A percentile compares a stretch with the other conserved stretches of the same genome.
These are phyloP conservation scores for Xylariaceae sp. DNA, from an alignment of 2,329 filamentous ascomycete species.

Conservation along the genomic window DNA sequence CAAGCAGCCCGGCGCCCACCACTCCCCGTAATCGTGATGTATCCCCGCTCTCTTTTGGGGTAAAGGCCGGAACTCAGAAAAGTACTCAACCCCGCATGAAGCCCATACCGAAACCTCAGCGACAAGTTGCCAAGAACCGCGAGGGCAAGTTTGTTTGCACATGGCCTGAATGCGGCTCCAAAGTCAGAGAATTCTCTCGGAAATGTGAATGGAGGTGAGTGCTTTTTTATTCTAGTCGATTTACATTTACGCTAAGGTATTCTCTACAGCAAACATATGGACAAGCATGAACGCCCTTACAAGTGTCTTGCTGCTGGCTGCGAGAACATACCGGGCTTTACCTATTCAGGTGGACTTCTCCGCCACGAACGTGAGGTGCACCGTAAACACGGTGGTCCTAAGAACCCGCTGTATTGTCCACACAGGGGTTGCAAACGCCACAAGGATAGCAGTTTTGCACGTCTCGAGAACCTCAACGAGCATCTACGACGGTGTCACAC, in stretches of 20 bases:
- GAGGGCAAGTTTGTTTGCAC: constrained; percentile 77
- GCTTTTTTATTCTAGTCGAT: background rate
- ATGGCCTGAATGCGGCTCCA: constrained; percentile 63
- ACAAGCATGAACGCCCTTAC: constrained; percentile 93
- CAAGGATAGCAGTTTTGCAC: constrained; percentile 79
- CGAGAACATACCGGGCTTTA: constrained; percentile 89
- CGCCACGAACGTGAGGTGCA: constrained; percentile 93
- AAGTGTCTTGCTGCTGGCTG: constrained; percentile 78
- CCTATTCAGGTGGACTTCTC: constrained; percentile 84
- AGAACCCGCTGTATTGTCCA: constrained; percentile 82
- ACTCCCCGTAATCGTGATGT: constrained; percentile 14
- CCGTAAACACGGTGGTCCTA: constrained; percentile 81
- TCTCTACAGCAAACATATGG: constrained; percentile 81
- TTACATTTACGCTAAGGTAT: constrained; percentile 21
- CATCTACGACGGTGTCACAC: constrained; percentile 86
- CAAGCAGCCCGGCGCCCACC: constrained; percentile 15
- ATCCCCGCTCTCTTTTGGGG: constrained; percentile 9
- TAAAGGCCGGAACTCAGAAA: constrained; percentile 2
- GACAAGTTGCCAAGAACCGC: constrained; percentile 56
- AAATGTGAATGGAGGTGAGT: constrained; percentile 94
- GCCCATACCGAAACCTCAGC: constrained; percentile 56
- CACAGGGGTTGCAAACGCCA: constrained; percentile 85
- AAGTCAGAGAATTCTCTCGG: constrained; percentile 60
- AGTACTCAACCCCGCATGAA: constrained; percentile 40
- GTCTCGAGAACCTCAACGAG: constrained; percentile 90